A percentile compares a stretch with the other conserved stretches of the same genome.
These are phyloP conservation scores for Pichia manshurica DNA, from an alignment of 805 yeast genomes.

Conservation along the genomic window DNA sequence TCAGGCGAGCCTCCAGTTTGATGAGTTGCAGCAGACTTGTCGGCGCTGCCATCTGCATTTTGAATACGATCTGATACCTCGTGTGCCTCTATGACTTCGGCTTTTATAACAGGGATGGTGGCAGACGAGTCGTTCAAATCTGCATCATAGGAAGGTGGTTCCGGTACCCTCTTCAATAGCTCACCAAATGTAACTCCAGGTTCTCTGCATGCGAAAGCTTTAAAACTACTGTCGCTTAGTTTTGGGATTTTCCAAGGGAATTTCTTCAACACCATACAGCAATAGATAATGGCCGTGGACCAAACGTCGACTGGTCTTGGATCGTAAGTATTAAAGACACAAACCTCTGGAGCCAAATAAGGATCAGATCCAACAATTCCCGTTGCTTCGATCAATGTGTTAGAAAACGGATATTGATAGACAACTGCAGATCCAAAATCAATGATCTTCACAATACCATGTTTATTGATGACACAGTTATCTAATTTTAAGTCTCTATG, in stretches of 20 bases:
- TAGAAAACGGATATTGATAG: conserved; percentile 79
- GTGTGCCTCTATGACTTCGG: conserved; percentile 13
- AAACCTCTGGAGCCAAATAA: conserved; percentile 86
- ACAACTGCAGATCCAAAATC: conserved; percentile 95
- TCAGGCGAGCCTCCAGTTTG: too few relatives aligned
- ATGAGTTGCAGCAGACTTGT: too few relatives aligned
- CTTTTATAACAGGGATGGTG: not conserved
- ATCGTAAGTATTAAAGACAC: conserved; percentile 75
- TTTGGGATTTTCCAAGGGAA: conserved; percentile 96
- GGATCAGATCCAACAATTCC: conserved; percentile 91
- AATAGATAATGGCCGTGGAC: conserved; percentile 86
- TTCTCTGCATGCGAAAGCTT: conserved; percentile 70
- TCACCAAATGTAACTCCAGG: conserved; percentile 64
- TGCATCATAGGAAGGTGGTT: conserved; percentile 33
- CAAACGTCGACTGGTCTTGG: conserved; percentile 93
- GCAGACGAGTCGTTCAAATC: conserved; percentile 8
- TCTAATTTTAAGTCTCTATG: conserved; percentile 90
- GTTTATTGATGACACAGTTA: conserved; percentile 78
- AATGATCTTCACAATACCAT: conserved; percentile 83
- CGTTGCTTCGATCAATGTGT: conserved; percentile 63
- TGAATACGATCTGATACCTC: not conserved
- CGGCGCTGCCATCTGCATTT: too few relatives aligned
- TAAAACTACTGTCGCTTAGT: conserved; percentile 73
- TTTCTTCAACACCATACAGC: conserved; percentile 86
- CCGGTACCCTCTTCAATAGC: conserved; percentile 49